phyloP scores from a whole-genome alignment of 2,329 filamentous ascomycete genomes.

The Fusarium newnesense region DNA sequence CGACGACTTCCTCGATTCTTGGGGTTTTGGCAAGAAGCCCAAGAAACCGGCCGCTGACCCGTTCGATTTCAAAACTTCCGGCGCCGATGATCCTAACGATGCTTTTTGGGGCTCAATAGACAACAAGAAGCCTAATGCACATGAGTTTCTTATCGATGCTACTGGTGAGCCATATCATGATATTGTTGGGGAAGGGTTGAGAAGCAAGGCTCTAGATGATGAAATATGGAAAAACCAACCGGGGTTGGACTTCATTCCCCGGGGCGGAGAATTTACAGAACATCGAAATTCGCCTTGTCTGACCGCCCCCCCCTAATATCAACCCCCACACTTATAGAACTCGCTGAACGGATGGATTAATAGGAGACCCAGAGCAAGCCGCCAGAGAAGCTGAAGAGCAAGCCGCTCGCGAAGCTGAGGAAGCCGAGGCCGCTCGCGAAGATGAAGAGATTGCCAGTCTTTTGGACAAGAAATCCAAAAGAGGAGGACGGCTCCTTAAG shows the following conservation, averaged over 20 bases:
- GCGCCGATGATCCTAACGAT: slow-evolving; percentile 57
- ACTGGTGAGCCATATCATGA: slow-evolving; percentile 59
- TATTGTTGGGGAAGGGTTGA: slow-evolving; percentile 57
- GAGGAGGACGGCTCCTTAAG: slow-evolving; percentile 36
- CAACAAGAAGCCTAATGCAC: slow-evolving; percentile 58
- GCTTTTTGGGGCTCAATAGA: slow-evolving; percentile 51
- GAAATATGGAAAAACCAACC: slow-evolving; percentile 58
- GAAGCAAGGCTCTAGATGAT: slow-evolving; percentile 54
- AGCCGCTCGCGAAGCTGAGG: slow-evolving; percentile 40
- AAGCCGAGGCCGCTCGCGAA: slow-evolving; percentile 38
- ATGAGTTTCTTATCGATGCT: slow-evolving; percentile 57
- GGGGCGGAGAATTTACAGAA: slow-evolving; percentile 58
- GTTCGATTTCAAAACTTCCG: slow-evolving; percentile 52
- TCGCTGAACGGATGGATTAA: slow-evolving; percentile 52
- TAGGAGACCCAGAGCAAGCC: slow-evolving; percentile 47
- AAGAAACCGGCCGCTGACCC: slow-evolving; percentile 47
- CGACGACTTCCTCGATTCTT: slow-evolving; percentile 66
- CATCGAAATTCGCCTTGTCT: slow-evolving; percentile 50
- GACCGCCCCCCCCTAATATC: slow-evolving; percentile 60
- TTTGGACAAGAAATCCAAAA: slow-evolving; percentile 53
- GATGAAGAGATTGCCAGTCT: slow-evolving; percentile 50
- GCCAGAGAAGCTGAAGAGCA: slow-evolving; percentile 39
- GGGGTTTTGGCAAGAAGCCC: slow-evolving; percentile 65
- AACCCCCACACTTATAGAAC: slow-evolving; percentile 59
- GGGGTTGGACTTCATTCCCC: slow-evolving; percentile 55